Base-by-base conservation (phyloP, 148 eudicot species). In the Talinum fruticosum region DNA sequence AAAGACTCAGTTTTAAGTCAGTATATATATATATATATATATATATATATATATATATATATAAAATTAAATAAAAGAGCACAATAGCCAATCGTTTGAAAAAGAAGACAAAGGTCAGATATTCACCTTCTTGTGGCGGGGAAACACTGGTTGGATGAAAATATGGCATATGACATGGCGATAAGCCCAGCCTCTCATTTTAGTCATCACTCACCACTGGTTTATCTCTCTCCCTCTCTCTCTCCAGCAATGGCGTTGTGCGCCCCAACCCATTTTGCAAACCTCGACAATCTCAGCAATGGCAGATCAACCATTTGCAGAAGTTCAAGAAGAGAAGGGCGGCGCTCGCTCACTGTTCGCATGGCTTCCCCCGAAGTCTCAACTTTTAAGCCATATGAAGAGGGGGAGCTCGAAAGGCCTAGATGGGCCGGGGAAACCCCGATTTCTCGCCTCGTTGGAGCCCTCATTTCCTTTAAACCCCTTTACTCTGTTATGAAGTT, bases 361-460 rank as follows among this genome's bases (percentile, higher is more conserved):
- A 73, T 73, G 65, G 75, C 70, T 12, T 37, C 75, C 8, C 53
- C 82, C 5, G 47, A 53, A 0, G 74, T 68, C 7, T 59, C 79
- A 61, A 73, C 78, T 14, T 69, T 74, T 29, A 78, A 73, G 66
- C 30, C 66, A 3, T 91, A 86, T 66, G 91, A 94, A 79, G 98
- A 92, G 70, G 98, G 98, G 0, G 76, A 81, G 29, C 84, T 92
- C 16, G 98, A 94, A 29, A 87, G 96, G 41, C 98, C 98, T 1
- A 88, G 84, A 47, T 94, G 98, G 98, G 79, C 87, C 12, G 98
- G 98, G 0, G 89, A 92, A 76, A 94, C 96, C 14, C 89, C 98
- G 4, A 89, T 94, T 30, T 94, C 98, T 69, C 97, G 92, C 16
- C 87, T 94, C 16, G 98, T 94, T 37, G 87, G 86, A 53, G 85